Conservation (phyloP, 352 stramenopile genomes). For the Stramenopiles sp. region DNA sequence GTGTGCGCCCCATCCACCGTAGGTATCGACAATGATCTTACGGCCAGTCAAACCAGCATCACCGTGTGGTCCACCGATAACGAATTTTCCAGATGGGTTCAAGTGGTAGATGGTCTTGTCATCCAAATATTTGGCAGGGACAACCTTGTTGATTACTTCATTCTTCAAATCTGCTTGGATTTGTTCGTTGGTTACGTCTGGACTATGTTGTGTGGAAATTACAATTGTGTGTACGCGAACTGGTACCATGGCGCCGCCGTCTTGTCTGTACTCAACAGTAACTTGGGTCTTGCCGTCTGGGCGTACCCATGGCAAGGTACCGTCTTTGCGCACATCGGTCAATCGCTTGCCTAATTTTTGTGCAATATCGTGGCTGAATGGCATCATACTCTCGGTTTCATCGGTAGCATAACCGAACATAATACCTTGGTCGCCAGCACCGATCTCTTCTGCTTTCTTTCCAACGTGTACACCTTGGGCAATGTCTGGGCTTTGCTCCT, state of each 20-base stretch:
- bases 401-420: constrained; percentile 94
- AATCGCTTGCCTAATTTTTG: constrained; percentile 85
- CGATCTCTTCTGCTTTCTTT: constrained; percentile 85
- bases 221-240: constrained; percentile 94
- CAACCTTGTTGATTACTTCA: constrained; percentile 93
- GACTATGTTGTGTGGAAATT: constrained; percentile 96
- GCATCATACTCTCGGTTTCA: constrained; percentile 92
- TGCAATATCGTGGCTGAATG: constrained; percentile 87
- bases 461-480: constrained; percentile 87
- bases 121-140: constrained; percentile 95
- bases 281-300: constrained; percentile 98
- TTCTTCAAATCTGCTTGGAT: constrained; percentile 94
- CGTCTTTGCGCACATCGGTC: constrained; percentile 96
- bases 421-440: constrained; percentile 89
- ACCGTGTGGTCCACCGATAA: constrained; percentile 94
- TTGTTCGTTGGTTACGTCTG: constrained; percentile 94
- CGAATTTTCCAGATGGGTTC: constrained; percentile 94
- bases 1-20: constrained; percentile 94
- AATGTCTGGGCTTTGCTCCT: constrained; percentile 98
- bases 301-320: constrained; percentile 89
- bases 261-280: constrained; percentile 91
- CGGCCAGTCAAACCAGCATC: constrained; percentile 93
- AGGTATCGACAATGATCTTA: constrained; percentile 98
- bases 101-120: constrained; percentile 98
- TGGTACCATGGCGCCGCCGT: constrained; percentile 73